phyloP scores from a whole-genome alignment of 2,329 filamentous ascomycete species.

The Arthrinium puccinioides region DNA sequence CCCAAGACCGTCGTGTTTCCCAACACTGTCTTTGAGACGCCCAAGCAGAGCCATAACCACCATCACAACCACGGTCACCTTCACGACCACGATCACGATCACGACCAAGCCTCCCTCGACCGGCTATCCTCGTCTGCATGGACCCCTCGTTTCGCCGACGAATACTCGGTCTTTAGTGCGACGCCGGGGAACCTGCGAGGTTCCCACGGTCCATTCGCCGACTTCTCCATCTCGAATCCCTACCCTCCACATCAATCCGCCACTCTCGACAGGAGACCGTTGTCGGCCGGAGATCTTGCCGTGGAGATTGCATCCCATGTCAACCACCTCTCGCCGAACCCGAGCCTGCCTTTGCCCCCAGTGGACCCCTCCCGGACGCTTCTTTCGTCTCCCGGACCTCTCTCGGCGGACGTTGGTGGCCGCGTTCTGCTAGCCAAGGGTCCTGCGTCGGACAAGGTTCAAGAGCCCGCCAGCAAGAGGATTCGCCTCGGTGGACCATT shows the following conservation, averaged over 20 bases:
- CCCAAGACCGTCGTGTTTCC: slow-evolving; percentile 46
- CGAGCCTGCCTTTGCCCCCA: slow-evolving; percentile 47
- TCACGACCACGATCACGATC: background rate
- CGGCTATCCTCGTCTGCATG: slow-evolving; percentile 41
- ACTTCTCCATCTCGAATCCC: slow-evolving; percentile 32
- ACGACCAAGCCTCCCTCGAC: slow-evolving; percentile 35
- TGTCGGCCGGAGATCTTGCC: slow-evolving; percentile 42
- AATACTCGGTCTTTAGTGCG: slow-evolving; percentile 59
- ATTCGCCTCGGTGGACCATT: slow-evolving; percentile 32
- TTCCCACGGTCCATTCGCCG: slow-evolving; percentile 35
- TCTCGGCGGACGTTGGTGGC: no score
- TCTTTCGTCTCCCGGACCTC: slow-evolving; percentile 47
- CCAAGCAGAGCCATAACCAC: slow-evolving; percentile 41
- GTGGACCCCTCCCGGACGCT: slow-evolving; percentile 53
- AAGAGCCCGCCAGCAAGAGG: slow-evolving; percentile 35
- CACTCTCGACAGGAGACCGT: slow-evolving; percentile 37
- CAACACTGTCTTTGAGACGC: slow-evolving; percentile 51
- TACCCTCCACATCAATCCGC: slow-evolving; percentile 25
- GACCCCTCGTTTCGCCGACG: slow-evolving; percentile 57
- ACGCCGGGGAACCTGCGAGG: slow-evolving; percentile 52
- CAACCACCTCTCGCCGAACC: slow-evolving; percentile 50
- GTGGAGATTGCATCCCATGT: slow-evolving; percentile 53
- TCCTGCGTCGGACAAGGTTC: no score
- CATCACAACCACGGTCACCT: background rate
- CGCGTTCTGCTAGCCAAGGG: no score